A percentile compares a stretch with the other conserved stretches of the same genome.
Conservation (phyloP, 805 yeast genomes). For the Torulaspora indica region DNA sequence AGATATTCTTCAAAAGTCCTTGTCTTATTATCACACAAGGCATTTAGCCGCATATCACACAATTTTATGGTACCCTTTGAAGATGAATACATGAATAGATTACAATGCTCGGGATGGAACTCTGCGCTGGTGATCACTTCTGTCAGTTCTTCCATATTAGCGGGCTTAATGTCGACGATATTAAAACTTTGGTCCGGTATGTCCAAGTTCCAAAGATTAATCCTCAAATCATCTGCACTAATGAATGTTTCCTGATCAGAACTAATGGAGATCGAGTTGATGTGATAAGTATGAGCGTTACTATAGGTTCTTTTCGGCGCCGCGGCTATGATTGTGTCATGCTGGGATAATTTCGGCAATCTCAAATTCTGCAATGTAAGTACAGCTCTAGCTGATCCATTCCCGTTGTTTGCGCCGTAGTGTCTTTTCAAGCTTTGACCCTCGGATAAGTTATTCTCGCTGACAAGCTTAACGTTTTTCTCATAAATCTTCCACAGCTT, state of each 20-base stretch:
- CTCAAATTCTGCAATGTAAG: slow-evolving; percentile 47
- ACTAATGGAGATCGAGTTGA: slow-evolving; percentile 90
- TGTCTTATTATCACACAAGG: slow-evolving; percentile 87
- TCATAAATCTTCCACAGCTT: slow-evolving; percentile 96
- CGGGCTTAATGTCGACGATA: slow-evolving; percentile 96
- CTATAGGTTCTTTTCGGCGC: slow-evolving; percentile 87
- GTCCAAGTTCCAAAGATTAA: slow-evolving; percentile 91
- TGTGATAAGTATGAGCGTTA: slow-evolving; percentile 97
- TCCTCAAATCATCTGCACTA: slow-evolving; percentile 88
- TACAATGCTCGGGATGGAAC: slow-evolving; percentile 91
- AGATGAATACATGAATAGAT: slow-evolving; percentile 89
- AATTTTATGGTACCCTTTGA: slow-evolving; percentile 93
- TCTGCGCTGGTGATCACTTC: slow-evolving; percentile 97
- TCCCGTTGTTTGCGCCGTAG: slow-evolving; percentile 13
- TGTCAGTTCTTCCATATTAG: slow-evolving; percentile 97
- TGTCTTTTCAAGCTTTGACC: slow-evolving; percentile 15
- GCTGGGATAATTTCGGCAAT: slow-evolving; percentile 85
- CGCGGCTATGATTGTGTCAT: slow-evolving; percentile 92
- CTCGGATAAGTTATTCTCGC: slow-evolving; percentile 78
- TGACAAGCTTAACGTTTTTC: slow-evolving; percentile 83
- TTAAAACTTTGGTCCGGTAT: slow-evolving; percentile 94
- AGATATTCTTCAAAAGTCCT: slow-evolving; percentile 85
- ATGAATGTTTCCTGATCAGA: slow-evolving; percentile 94
- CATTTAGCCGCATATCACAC: slow-evolving; percentile 94
- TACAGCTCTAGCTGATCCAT: slow-evolving; percentile 31